Evolutionary conservation across 208 protist genomes (phyloP).

Genomic region (Leishmania aethiopica): DNA sequence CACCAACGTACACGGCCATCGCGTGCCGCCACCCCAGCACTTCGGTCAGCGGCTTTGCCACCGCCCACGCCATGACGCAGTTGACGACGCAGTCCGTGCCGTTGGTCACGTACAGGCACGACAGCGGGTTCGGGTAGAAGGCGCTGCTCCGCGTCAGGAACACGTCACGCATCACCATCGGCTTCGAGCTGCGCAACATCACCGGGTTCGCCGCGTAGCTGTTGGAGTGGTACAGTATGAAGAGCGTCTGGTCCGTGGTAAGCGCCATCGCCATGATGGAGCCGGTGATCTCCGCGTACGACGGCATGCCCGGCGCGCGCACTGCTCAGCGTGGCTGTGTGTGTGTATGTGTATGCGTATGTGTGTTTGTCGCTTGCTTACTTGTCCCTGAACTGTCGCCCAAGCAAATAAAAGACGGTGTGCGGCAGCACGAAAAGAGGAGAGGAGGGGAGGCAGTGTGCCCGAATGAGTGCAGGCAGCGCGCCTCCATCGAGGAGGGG

Average conservation of each 20-base stretch:
- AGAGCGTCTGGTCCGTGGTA: constrained; percentile 66
- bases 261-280: constrained; percentile 74
- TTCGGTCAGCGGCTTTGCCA: constrained; percentile 68
- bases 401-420: not conserved
- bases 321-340: not conserved
- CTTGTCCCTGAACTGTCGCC: not conserved
- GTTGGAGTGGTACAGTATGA: constrained; percentile 82
- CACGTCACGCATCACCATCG: constrained; percentile 87
- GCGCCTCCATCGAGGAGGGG: too few species aligned
- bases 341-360: constrained; percentile 1
- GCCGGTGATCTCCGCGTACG: constrained; percentile 33
- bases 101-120: constrained; percentile 69
- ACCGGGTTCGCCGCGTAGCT: constrained; percentile 82
- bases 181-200: constrained; percentile 78
- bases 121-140: constrained; percentile 82
- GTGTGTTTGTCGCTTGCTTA: not conserved
- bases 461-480: not conserved
- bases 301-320: constrained; percentile 16
- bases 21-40: constrained; percentile 64
- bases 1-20: constrained; percentile 61
- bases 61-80: constrained; percentile 46
- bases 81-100: constrained; percentile 65
- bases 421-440: not conserved
- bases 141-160: constrained; percentile 69
- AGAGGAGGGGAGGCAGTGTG: not conserved